Percentiles rank a stretch among this genome's conserved stretches.
Conservation (phyloP, 148 eudicot species). For the Polygonum maritimum region DNA sequence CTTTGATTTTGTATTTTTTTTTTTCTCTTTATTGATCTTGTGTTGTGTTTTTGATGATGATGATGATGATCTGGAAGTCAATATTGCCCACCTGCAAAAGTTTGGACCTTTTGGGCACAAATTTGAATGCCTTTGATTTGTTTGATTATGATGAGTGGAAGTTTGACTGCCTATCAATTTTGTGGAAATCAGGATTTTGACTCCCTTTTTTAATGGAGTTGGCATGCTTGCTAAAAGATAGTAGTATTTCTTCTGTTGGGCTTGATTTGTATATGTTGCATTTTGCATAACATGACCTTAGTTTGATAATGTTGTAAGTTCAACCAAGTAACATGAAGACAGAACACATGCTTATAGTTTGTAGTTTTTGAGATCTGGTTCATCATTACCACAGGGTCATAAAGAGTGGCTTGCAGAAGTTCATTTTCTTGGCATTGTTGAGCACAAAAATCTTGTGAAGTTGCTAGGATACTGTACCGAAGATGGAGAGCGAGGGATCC, state of each 20-base stretch:
- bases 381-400: slow-evolving; percentile 45
- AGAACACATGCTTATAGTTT: neutral
- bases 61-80: neutral
- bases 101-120: neutral
- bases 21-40: neutral
- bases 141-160: neutral
- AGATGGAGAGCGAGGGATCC: slow-evolving; percentile 78
- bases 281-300: neutral
- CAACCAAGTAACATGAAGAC: neutral
- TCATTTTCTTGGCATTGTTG: slow-evolving; percentile 54
- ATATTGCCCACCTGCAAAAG: neutral
- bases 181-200: neutral
- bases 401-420: slow-evolving; percentile 91
- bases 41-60: neutral
- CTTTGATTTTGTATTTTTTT: neutral
- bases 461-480: slow-evolving; percentile 81
- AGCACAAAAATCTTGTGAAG: slow-evolving; percentile 50
- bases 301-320: neutral
- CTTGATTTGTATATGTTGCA: too few species aligned
- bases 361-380: neutral
- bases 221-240: neutral
- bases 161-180: neutral
- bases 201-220: neutral
- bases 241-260: neutral
- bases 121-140: neutral